These are phyloP conservation scores for Helenozyma baotianmanensis DNA, from an alignment of 805 yeast species.

Conservation along the genomic window DNA sequence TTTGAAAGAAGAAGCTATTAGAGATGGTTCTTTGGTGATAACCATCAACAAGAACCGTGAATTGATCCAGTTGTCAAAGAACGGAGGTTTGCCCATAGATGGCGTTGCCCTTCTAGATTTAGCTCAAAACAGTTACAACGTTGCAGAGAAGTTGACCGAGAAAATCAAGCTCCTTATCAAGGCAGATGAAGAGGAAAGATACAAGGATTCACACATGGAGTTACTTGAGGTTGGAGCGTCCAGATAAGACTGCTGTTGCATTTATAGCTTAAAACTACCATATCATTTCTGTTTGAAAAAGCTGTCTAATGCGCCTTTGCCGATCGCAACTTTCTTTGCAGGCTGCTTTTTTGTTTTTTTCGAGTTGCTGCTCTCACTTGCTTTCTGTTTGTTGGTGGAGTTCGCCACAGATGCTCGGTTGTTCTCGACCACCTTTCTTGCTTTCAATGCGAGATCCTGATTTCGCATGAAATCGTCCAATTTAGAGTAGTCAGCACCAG, in stretches of 20 bases:
- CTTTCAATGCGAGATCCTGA: constrained; percentile 17
- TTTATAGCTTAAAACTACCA: not conserved
- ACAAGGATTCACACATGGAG: constrained; percentile 27
- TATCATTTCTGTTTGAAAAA: constrained; percentile 50
- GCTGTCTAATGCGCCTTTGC: constrained; percentile 67
- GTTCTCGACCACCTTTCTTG: constrained; percentile 21
- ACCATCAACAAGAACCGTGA: constrained; percentile 89
- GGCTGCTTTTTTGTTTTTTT: constrained; percentile 22
- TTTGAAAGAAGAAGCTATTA: constrained; percentile 66
- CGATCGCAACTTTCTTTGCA: constrained; percentile 42
- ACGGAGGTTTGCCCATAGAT: constrained; percentile 85
- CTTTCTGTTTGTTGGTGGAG: constrained; percentile 15
- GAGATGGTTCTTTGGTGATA: constrained; percentile 77
- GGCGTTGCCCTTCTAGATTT: constrained; percentile 65
- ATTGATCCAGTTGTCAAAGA: constrained; percentile 81
- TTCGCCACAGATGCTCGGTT: constrained; percentile 20
- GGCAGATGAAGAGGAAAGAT: constrained; percentile 48
- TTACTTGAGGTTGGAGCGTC: constrained; percentile 35
- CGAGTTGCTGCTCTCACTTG: constrained; percentile 18
- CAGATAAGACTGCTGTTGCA: constrained; percentile 17
- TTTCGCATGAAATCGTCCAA: constrained; percentile 16
- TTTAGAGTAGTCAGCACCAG: constrained; percentile 18
- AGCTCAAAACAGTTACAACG: constrained; percentile 56
- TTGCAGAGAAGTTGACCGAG: constrained; percentile 62
- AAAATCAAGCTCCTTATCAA: constrained; percentile 54